A percentile compares a stretch with the other conserved stretches of the same genome.
These are phyloP conservation scores for Penicillium sp. DNA, from an alignment of 2,329 filamentous ascomycete genomes.

Conservation along the genomic window DNA sequence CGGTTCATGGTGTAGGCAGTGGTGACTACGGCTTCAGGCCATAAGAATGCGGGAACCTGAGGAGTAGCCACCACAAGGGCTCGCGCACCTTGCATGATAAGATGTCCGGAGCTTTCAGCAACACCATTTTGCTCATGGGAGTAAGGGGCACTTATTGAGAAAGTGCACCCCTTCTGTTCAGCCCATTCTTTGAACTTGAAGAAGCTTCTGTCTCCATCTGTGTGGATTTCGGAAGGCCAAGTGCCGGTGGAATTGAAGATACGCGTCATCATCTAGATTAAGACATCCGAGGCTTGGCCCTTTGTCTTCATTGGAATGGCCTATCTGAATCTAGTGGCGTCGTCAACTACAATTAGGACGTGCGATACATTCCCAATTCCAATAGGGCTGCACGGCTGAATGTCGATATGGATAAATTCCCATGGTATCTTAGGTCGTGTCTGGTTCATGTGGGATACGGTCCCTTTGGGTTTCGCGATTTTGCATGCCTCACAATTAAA, in stretches of 20 bases:
- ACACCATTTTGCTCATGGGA: neutral
- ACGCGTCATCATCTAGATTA: neutral
- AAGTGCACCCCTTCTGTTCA: neutral
- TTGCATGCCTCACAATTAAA: neutral
- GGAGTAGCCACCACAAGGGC: neutral
- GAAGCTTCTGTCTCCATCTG: neutral
- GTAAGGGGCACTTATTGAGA: neutral
- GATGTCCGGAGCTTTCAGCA: neutral
- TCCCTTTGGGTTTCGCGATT: neutral
- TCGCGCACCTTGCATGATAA: neutral
- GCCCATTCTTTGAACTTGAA: neutral
- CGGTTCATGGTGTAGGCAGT: neutral
- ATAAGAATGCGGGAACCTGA: neutral
- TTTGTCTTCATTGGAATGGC: neutral
- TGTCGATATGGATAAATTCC: neutral
- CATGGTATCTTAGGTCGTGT: neutral
- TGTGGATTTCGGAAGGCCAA: neutral
- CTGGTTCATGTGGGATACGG: neutral
- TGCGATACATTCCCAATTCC: neutral
- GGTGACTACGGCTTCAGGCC: neutral
- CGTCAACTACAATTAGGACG: neutral
- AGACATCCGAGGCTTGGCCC: neutral
- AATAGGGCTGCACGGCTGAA: neutral
- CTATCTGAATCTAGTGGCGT: neutral
- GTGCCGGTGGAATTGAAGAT: neutral